Conservation (phyloP, 164 flowering plant genomes). For the Chloranthus sessilifolius region DNA sequence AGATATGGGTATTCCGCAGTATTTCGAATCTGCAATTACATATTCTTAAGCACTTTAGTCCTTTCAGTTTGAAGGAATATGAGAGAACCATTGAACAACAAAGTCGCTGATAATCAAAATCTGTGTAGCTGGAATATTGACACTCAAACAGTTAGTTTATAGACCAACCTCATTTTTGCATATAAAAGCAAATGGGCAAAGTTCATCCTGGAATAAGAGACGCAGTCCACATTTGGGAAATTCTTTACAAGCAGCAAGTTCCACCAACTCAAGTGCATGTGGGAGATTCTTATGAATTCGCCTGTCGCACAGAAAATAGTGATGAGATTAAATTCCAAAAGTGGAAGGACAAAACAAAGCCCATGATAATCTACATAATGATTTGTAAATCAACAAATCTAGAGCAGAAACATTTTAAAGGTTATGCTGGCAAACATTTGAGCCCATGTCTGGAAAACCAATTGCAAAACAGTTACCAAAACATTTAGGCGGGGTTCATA, state of each 20-base stretch:
- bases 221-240: slow-evolving; percentile 52
- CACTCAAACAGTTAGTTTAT: not conserved
- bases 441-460: too few species aligned
- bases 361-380: too few species aligned
- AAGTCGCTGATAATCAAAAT: too few species aligned
- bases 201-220: slow-evolving; percentile 48
- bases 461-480: too few species aligned
- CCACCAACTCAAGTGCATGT: slow-evolving; percentile 46
- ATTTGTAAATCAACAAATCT: too few species aligned
- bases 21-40: slow-evolving; percentile 25
- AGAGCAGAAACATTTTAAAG: not conserved
- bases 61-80: not conserved
- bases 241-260: slow-evolving; percentile 40
- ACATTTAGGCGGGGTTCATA: too few species aligned
- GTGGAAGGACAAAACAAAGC: too few species aligned
- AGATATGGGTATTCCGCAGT: slow-evolving; percentile 20
- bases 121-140: too few species aligned
- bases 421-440: not conserved
- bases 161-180: slow-evolving; percentile 47
- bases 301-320: slow-evolving; percentile 31
- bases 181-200: slow-evolving; percentile 59
- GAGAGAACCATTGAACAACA: too few species aligned
- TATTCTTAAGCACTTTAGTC: not conserved
- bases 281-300: slow-evolving; percentile 48
- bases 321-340: not conserved